Conservation (phyloP, 2,329 filamentous ascomycete species). For the Botrytis paeoniae region DNA sequence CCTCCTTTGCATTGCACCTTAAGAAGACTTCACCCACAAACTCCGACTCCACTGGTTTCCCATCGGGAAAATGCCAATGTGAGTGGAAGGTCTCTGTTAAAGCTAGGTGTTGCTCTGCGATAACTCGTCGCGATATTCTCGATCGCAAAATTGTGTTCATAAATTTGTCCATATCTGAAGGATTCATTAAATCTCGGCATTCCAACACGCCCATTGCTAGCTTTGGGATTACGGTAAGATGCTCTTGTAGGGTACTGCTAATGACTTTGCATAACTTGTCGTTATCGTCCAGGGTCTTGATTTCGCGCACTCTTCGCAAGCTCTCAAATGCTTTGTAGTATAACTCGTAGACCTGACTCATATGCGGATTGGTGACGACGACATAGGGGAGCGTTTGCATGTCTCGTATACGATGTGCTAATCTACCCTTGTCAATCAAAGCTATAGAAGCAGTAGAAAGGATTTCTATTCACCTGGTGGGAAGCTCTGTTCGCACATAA, state of each 20-base stretch:
- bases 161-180: conserved; percentile 82
- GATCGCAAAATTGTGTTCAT: conserved; percentile 93
- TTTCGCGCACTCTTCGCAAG: conserved; percentile 78
- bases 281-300: conserved; percentile 85
- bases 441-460: background rate
- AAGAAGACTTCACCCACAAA: conserved; percentile 96
- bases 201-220: conserved; percentile 93
- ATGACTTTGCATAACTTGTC: conserved; percentile 81
- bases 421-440: conserved; percentile 46
- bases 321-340: conserved; percentile 97
- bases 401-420: conserved; percentile 91
- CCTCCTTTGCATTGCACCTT: conserved; percentile 85
- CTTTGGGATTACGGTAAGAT: conserved; percentile 90
- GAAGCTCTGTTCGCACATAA: conserved; percentile 93
- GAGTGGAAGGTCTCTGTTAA: conserved; percentile 92
- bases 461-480: conserved; percentile 59
- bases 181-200: conserved; percentile 76
- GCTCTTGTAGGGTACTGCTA: conserved; percentile 75
- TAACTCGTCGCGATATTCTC: conserved; percentile 90
- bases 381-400: conserved; percentile 96
- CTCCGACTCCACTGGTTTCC: conserved; percentile 58
- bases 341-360: conserved; percentile 91
- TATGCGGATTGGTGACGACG: conserved; percentile 91
- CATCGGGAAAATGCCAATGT: conserved; percentile 82
- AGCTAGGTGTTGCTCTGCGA: conserved; percentile 94